Base-by-base conservation (phyloP, 495 filamentous ascomycete species). In the Xylaria castorea region DNA sequence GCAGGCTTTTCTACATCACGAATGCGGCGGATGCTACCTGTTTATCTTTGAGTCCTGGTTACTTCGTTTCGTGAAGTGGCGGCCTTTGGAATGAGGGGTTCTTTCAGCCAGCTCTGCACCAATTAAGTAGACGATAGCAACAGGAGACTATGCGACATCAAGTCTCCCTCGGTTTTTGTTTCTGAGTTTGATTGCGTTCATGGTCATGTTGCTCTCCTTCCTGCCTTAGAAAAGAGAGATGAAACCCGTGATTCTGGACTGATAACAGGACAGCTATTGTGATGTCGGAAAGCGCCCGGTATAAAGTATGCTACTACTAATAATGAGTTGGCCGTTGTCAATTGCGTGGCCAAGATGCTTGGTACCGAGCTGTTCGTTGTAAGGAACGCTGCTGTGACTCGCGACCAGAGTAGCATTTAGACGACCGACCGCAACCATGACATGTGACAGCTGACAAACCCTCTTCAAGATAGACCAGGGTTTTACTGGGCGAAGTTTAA, bases 131-230 rank as follows among this genome's bases (percentile, higher is more conserved):
- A 48, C 63, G 63, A 48, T 30, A 6, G 16, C 14, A 16, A 36
- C 63, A 65, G 40, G 18, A 25, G 34, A 63, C 20, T 18, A 25
- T 14, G 30, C 32, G 60, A 63, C 11, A 44, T 44, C 5, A 25
- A n/a, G 61, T 44, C 12, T 44, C 30, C 9, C 22, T 42, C 61
- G 16, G 44, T 40, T 42, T 27, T 42, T n/a, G 27, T 65, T 30
- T 12, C 62, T 22, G 9, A 44, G 5, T 34, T 48, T 7, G 0
- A 22, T 63, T 25, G 22, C 5, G 60, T 9, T n/a, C 1, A 40
- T 63, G 60, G n/a, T 63, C 60, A 63, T 42, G 11, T 44, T 63
- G 60, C 60, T 34, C 38, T 40, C 60, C 34, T 64, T 64, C 38
- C 32, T 44, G 22, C 38, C 11, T 44, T 22, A 18, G 61, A 64